A percentile compares a stretch with the other conserved stretches of the same genome.
These are phyloP conservation scores for Fraxinus baroniana DNA, from an alignment of 305 asterid genomes.

Conservation along the genomic window DNA sequence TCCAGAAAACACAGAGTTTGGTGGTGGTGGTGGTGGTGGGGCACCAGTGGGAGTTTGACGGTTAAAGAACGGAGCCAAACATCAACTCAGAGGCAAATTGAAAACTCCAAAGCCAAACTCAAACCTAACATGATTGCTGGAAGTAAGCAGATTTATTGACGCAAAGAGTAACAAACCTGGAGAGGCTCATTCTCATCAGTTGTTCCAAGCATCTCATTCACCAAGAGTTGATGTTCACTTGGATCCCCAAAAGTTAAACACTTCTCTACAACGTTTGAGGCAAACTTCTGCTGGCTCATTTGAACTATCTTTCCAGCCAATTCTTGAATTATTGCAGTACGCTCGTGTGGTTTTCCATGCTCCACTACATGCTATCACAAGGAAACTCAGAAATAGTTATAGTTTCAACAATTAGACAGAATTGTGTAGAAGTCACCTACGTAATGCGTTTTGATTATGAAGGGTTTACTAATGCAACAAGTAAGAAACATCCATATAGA, in stretches of 20 bases:
- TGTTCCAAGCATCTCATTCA: constrained; percentile 65
- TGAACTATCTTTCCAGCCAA: constrained; percentile 63
- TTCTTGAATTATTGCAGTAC: constrained; percentile 54
- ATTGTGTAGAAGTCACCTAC: background rate
- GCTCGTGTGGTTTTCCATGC: constrained; percentile 62
- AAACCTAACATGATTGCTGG: background rate
- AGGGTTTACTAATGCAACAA: background rate
- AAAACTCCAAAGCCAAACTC: background rate
- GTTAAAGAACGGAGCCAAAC: background rate
- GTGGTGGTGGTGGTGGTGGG: too few relatives aligned
- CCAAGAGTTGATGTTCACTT: constrained; percentile 49
- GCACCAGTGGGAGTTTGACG: too few relatives aligned
- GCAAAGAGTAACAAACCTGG: constrained; percentile 39
- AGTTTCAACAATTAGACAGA: background rate
- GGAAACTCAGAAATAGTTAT: background rate
- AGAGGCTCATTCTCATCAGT: constrained; percentile 73
- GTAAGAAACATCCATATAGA: background rate
- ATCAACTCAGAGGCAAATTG: background rate
- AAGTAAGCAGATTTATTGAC: background rate
- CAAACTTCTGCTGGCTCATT: constrained; percentile 71
- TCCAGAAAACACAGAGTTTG: background rate
- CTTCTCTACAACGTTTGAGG: constrained; percentile 62
- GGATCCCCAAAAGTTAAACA: constrained; percentile 57
- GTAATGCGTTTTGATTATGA: background rate
- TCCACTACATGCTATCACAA: constrained; percentile 52